Base-by-base conservation (phyloP, 768 basidiomycete genomes). In the Stropharia rugosoannulata region DNA sequence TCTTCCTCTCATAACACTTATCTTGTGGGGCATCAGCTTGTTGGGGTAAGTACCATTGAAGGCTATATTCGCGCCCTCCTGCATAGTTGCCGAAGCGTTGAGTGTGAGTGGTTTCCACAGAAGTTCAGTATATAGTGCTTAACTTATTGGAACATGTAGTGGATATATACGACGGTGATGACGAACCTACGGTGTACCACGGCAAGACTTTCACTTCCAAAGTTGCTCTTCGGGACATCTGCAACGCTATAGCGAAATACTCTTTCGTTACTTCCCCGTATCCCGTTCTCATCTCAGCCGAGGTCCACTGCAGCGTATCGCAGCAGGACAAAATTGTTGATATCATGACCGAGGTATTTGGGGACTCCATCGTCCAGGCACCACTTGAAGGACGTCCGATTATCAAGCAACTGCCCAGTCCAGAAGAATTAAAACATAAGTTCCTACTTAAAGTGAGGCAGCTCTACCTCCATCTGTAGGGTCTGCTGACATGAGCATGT, bases 241-340 rank as follows among this genome's bases (percentile, higher is more conserved):
- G 93, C 67, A 76, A 84, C 46, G 91, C 93, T 0, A 93, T 98
- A 67, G 80, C 80, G 48, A 93, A 93, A 66, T 98, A 98, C 64
- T 96, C 91, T 1, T 98, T 99, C 65, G 86, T 93, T 44, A 85
- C 91, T 0, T 96, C 94, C 2, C 91, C 94, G 0, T 98, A 95
- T 69, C 97, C 97, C 0, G 82, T 99, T 68, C 92, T 99, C 73
- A 91, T 99, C 51, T 96, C 94, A 4, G 93, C 95, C n/a, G 97
- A 99, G 74, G 83, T 97, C 5, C 96, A 98, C 65, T 97, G 94
- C 70, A 78, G 81, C 2, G 74, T 76, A 5, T 80, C 83, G 38
- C 79, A 83, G 59, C 78, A 85, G 55, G 78, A 80, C 53, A 71
- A 72, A 63, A 74, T 82, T 40, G 79, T 73, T 22, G 69, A 72